phyloP scores from a whole-genome alignment of 192 early-diverging fungal genomes.

The Podochytrium sp. region DNA sequence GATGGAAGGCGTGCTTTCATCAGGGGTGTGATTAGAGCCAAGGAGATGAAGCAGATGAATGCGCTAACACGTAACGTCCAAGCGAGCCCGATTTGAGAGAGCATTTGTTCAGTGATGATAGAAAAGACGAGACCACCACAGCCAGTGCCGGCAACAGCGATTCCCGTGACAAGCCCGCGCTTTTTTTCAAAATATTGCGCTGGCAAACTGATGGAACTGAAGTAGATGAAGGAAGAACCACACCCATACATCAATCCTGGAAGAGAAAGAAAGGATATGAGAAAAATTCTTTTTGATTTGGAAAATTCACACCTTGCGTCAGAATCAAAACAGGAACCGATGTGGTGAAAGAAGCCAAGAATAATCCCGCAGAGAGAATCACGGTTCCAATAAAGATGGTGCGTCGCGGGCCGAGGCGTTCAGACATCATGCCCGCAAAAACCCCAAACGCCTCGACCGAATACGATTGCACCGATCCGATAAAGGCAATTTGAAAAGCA shows the following conservation, averaged over 20 bases:
- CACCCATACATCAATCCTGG: conserved; percentile 75
- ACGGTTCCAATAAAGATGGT: conserved; percentile 51
- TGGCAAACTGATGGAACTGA: conserved; percentile 63
- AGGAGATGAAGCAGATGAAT: conserved; percentile 49
- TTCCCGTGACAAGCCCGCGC: conserved; percentile 71
- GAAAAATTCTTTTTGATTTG: too few species aligned
- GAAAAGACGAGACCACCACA: conserved; percentile 72
- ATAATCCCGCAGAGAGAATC: conserved; percentile 34
- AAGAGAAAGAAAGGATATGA: too few species aligned
- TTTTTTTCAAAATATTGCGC: conserved; percentile 70
- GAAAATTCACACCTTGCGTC: conserved; percentile 72
- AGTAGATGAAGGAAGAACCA: conserved; percentile 66
- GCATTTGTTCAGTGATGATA: conserved; percentile 58
- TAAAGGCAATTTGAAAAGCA: not conserved
- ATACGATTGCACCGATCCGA: not conserved
- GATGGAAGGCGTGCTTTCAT: conserved; percentile 16
- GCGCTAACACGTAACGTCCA: conserved; percentile 74
- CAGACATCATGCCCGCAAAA: conserved; percentile 15
- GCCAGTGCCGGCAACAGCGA: conserved; percentile 74
- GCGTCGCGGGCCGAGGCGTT: conserved; percentile 50
- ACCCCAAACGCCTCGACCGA: not conserved
- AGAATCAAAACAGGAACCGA: conserved; percentile 62
- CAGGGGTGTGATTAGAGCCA: conserved; percentile 30
- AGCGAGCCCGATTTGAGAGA: conserved; percentile 57
- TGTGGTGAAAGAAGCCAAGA: conserved; percentile 23